Conservation (phyloP, 495 filamentous ascomycete genomes). For the Penicillium cinerascens region DNA sequence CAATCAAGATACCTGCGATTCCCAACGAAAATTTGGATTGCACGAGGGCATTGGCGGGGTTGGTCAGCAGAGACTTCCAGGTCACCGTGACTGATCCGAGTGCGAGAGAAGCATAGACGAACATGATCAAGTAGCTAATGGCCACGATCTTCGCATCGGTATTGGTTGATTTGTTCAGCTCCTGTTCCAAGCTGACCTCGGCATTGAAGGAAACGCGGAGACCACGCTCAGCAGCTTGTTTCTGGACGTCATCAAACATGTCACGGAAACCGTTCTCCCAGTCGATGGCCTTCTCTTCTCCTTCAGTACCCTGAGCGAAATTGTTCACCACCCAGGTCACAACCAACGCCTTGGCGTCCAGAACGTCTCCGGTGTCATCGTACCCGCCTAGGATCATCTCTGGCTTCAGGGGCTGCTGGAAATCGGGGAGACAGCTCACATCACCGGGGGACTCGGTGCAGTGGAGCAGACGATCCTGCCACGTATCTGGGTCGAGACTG, state of each 20-base stretch:
- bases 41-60: slow-evolving; percentile 79
- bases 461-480: slow-evolving; percentile 62
- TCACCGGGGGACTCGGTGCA: slow-evolving; percentile 75
- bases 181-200: slow-evolving; percentile 88
- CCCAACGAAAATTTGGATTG: slow-evolving; percentile 95
- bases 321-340: slow-evolving; percentile 98
- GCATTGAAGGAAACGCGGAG: slow-evolving; percentile 90
- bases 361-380: slow-evolving; percentile 59
- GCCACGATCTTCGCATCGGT: slow-evolving; percentile 96
- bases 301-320: slow-evolving; percentile 64
- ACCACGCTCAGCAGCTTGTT: slow-evolving; percentile 74
- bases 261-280: slow-evolving; percentile 79
- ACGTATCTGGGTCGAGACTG: slow-evolving; percentile 58
- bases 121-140: slow-evolving; percentile 98
- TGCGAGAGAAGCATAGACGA: slow-evolving; percentile 89
- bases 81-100: slow-evolving; percentile 83
- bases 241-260: slow-evolving; percentile 66
- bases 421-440: slow-evolving; percentile 71
- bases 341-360: slow-evolving; percentile 74
- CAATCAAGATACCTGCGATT: slow-evolving; percentile 87
- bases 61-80: slow-evolving; percentile 66
- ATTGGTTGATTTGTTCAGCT: slow-evolving; percentile 93
- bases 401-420: slow-evolving; percentile 78
- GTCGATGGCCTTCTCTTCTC: slow-evolving; percentile 70
- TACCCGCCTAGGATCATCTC: slow-evolving; percentile 85